A percentile compares a stretch with the other conserved stretches of the same genome.
Evolutionary conservation across 1,284 basidiomycete species (phyloP).

Genomic region (Ustilago trichophora): DNA sequence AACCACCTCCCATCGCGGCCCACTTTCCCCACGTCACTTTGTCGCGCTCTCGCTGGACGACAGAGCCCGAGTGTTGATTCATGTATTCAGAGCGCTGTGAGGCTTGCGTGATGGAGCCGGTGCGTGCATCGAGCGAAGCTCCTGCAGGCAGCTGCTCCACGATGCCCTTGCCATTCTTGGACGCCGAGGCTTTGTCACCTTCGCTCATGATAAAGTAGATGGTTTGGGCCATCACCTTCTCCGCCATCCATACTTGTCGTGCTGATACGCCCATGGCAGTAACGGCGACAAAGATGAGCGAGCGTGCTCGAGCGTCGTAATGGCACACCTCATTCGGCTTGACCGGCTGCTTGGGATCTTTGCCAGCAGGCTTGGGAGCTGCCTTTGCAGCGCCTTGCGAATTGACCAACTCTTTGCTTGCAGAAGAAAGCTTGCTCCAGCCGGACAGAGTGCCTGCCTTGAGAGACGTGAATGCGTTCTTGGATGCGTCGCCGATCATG

Average conservation of each 20-base stretch:
- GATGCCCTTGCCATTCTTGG: slow-evolving; percentile 48
- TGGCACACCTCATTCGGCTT: slow-evolving; percentile 61
- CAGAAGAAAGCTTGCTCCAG: slow-evolving; percentile 40
- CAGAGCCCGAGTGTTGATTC: slow-evolving; percentile 50
- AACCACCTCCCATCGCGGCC: slow-evolving; percentile 54
- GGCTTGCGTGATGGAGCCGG: slow-evolving; percentile 29
- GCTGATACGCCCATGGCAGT: slow-evolving; percentile 51
- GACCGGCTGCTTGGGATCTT: slow-evolving; percentile 28
- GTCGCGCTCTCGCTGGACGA: slow-evolving; percentile 49
- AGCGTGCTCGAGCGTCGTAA: slow-evolving; percentile 57
- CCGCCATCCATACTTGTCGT: slow-evolving; percentile 49
- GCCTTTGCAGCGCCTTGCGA: slow-evolving; percentile 1
- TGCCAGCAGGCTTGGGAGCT: neutral
- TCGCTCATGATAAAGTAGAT: slow-evolving; percentile 60
- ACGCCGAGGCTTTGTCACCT: slow-evolving; percentile 38
- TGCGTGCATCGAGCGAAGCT: slow-evolving; percentile 37
- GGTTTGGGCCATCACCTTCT: slow-evolving; percentile 59
- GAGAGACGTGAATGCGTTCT: slow-evolving; percentile 35
- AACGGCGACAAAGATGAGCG: slow-evolving; percentile 56
- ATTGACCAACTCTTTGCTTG: slow-evolving; percentile 31
- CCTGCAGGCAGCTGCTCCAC: slow-evolving; percentile 41
- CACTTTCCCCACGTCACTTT: slow-evolving; percentile 56
- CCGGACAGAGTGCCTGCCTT: slow-evolving; percentile 33
- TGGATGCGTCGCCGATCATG: slow-evolving; percentile 29
- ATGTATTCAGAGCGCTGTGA: slow-evolving; percentile 53